Evolutionary conservation across 495 filamentous ascomycete species (phyloP), one percentile per base, ranked within the genome.

Genomic region (Antarctomyces pellizariae): DNA sequence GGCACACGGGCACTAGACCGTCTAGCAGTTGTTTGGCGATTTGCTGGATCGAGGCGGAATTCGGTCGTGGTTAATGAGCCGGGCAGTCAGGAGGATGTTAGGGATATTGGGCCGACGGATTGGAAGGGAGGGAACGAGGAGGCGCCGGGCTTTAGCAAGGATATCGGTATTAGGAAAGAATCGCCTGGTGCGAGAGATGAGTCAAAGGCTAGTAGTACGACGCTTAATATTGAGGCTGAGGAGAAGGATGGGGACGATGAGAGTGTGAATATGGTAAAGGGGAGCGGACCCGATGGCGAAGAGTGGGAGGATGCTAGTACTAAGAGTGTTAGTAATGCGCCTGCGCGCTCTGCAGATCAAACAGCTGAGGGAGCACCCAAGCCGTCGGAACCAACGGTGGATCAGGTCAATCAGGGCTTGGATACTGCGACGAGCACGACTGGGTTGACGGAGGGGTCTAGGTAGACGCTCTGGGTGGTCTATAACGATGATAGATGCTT

Each of bases 21-120:
- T 12, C 43, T 93, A n/a, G 67, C 79, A 11, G 78, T 93, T 5
- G 75, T 92, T 3, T 97, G 86, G 86, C 56, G 41, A 29, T 20
- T 36, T 32, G 31, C 35, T 17, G 37, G 38, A 24, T 17, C 26
- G 36, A 17, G 39, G 28, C 19, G 38, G 27, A 33, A 39, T 5
- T 54, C 53, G 9, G 43, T 49, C 15, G 46, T 56, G 1, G 64
- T 77, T 34, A 56, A 47, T 5, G 54, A 71, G 41, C 70, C 73
- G 0, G 49, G 56, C 24, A 49, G 57, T 3, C 64, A 67, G 10
- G 66, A 71, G 23, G 56, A 66, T 2, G 65, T 86, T 12, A 59
- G 58, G 2, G 71, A 84, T 50, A 63, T 57, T 45, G 36, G 43
- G 16, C 50, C 75, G 4, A 68, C 78, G 2, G 69, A 84, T 38